phyloP scores from a whole-genome alignment of 805 yeast species.

The Metschnikowia amazonensis region DNA sequence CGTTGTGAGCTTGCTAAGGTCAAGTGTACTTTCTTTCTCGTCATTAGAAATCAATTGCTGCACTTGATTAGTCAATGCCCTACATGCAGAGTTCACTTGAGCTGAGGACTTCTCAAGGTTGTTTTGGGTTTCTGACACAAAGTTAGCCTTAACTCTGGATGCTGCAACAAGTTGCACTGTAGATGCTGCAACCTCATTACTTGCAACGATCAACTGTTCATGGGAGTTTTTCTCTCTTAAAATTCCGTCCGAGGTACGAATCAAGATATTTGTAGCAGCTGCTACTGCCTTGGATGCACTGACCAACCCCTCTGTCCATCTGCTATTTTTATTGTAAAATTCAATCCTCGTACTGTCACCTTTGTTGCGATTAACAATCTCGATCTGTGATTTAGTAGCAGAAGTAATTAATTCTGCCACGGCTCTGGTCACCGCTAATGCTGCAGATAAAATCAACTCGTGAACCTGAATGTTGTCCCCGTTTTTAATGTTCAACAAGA shows the following conservation, averaged over 20 bases:
- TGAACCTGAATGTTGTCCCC: slow-evolving; percentile 64
- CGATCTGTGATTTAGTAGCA: slow-evolving; percentile 77
- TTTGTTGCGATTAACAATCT: slow-evolving; percentile 68
- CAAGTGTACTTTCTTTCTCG: slow-evolving; percentile 40
- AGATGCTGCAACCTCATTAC: slow-evolving; percentile 87
- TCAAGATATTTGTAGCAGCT: slow-evolving; percentile 73
- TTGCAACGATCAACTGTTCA: slow-evolving; percentile 84
- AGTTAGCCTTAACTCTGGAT: slow-evolving; percentile 77
- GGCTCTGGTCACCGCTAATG: slow-evolving; percentile 76
- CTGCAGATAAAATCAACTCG: slow-evolving; percentile 72
- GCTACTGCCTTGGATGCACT: slow-evolving; percentile 89
- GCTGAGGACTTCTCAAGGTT: slow-evolving; percentile 64
- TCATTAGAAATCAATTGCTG: slow-evolving; percentile 50
- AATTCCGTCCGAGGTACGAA: slow-evolving; percentile 84
- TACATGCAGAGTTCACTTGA: slow-evolving; percentile 72
- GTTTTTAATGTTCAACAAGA: slow-evolving; percentile 52
- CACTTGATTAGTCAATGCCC: slow-evolving; percentile 65
- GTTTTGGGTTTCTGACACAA: slow-evolving; percentile 73
- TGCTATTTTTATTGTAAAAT: slow-evolving; percentile 79
- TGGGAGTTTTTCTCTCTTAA: slow-evolving; percentile 58
- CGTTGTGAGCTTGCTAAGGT: slow-evolving; percentile 63
- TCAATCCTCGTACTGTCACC: slow-evolving; percentile 66
- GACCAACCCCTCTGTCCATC: slow-evolving; percentile 92
- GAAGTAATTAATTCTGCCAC: slow-evolving; percentile 67
- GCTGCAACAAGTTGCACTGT: slow-evolving; percentile 93